phyloP scores from a whole-genome alignment of 352 stramenopile species.

The Phytophthora brassicae region DNA sequence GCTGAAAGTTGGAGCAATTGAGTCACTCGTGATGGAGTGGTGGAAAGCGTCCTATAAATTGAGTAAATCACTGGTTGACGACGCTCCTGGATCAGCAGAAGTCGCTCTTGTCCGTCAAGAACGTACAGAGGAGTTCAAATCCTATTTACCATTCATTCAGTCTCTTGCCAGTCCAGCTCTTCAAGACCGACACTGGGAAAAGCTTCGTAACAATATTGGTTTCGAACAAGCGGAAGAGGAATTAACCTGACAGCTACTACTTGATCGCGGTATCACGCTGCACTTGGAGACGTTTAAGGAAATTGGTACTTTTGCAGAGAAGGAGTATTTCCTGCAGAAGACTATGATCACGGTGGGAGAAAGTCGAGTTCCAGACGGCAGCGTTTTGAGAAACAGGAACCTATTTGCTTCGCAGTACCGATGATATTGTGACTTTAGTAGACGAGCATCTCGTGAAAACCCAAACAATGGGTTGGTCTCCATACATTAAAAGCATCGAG shows the following conservation, averaged over 20 bases:
- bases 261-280: constrained; percentile 81
- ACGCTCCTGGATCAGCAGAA: constrained; percentile 84
- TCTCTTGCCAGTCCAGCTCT: constrained; percentile 90
- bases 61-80: constrained; percentile 88
- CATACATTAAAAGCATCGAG: constrained; percentile 94
- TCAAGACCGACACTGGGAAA: constrained; percentile 92
- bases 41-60: constrained; percentile 94
- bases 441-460: constrained; percentile 96
- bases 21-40: constrained; percentile 90
- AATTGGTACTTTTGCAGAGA: constrained; percentile 91
- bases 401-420: constrained; percentile 82
- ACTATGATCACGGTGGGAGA: constrained; percentile 95
- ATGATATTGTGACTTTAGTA: constrained; percentile 92
- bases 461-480: constrained; percentile 94
- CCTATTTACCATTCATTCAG: constrained; percentile 92
- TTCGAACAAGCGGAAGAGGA: constrained; percentile 87
- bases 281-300: constrained; percentile 92
- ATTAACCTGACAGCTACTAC: constrained; percentile 75
- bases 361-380: constrained; percentile 92
- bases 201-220: constrained; percentile 87
- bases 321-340: constrained; percentile 95
- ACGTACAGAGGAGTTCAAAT: constrained; percentile 91
- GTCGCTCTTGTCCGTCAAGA: constrained; percentile 88
- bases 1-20: constrained; percentile 88
- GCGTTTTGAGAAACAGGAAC: constrained; percentile 93